Evolutionary conservation across 768 basidiomycete genomes (phyloP), one percentile per base, ranked within the genome.

Genomic region (Leccinum uliginosum): DNA sequence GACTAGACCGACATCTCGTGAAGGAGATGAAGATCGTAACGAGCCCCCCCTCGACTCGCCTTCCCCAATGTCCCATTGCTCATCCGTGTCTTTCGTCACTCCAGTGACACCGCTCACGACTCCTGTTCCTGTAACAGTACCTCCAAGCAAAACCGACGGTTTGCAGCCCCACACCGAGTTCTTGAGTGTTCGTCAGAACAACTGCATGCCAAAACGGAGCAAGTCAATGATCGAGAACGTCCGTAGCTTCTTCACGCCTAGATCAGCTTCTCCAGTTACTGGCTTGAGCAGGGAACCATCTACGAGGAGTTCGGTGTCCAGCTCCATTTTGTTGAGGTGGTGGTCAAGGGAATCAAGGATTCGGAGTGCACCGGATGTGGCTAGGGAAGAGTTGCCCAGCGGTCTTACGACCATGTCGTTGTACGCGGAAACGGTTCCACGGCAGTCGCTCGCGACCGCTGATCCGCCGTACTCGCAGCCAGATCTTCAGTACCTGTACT

Each of bases 181-280:
- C 50, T 65, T 59, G 69, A 56, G 55, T 43, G 59, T 56, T 26
- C 61, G 50, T 49, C 66, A 51, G 44, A 63, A 61, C n/a, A 61
- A 61, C 47, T 70, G 54, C 50, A 62, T 59, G 24, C 78, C 78
- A 11, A 78, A 77, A 59, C 74, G 78, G 43, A 71, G 76, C 50
- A 74, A 79, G 26, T 84, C 83, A 14, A 77, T 89, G 70, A 80
- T 84, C 48, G 82, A 79, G 60, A 85, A 83, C 61, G 81, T 88
- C 55, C 80, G 77, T 62, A 82, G 76, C 19, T 74, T 89, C 52
- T 86, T 89, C 62, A 71, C 75, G 26, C 74, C 81, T 51, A 80
- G 78, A 1, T 70, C 81, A 5, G 56, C 65, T 14, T 77, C 81
- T 15, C 75, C 81, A 6, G 63, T 71, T 46, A 60, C 70, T 32